These are phyloP conservation scores for Calycina herbarum DNA, from an alignment of 2,329 filamentous ascomycete species.

Conservation along the genomic window DNA sequence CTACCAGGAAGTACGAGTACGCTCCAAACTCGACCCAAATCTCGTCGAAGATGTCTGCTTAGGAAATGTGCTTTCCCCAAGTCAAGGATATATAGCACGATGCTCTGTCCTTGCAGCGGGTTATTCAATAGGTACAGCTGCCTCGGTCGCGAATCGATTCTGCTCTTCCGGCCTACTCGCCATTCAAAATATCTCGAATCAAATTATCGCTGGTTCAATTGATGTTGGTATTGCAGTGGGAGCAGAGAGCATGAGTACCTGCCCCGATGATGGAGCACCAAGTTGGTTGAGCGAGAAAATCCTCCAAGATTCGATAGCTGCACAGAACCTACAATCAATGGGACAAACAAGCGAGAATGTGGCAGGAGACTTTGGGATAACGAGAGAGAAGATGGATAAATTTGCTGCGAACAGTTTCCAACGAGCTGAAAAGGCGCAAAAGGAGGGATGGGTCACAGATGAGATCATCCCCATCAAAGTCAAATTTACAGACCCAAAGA, in stretches of 20 bases:
- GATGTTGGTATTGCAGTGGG: constrained; percentile 85
- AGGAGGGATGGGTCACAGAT: constrained; percentile 86
- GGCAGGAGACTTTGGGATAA: constrained; percentile 82
- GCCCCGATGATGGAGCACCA: constrained; percentile 70
- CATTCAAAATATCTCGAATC: constrained; percentile 89
- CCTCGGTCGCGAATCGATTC: constrained; percentile 88
- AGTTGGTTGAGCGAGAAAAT: constrained; percentile 70
- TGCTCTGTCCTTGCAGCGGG: constrained; percentile 87
- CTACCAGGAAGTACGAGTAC: constrained; percentile 14
- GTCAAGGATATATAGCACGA: constrained; percentile 87
- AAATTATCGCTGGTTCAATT: constrained; percentile 78
- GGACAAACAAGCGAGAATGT: constrained; percentile 98
- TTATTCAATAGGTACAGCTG: constrained; percentile 85
- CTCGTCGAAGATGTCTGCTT: constrained; percentile 18
- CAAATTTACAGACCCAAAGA: constrained; percentile 79
- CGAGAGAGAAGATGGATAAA: constrained; percentile 76
- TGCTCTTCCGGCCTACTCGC: constrained; percentile 96
- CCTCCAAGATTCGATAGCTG: constrained; percentile 77
- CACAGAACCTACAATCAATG: constrained; percentile 75
- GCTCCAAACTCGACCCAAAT: constrained; percentile 50
- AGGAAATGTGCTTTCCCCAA: constrained; percentile 48
- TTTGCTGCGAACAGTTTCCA: constrained; percentile 87
- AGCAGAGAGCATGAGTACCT: constrained; percentile 86
- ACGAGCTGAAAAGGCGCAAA: constrained; percentile 85
- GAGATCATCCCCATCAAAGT: constrained; percentile 90